A percentile compares a stretch with the other conserved stretches of the same genome.
Evolutionary conservation across 1,139 yeast species (phyloP).

Genomic region (Ashbya aceris): DNA sequence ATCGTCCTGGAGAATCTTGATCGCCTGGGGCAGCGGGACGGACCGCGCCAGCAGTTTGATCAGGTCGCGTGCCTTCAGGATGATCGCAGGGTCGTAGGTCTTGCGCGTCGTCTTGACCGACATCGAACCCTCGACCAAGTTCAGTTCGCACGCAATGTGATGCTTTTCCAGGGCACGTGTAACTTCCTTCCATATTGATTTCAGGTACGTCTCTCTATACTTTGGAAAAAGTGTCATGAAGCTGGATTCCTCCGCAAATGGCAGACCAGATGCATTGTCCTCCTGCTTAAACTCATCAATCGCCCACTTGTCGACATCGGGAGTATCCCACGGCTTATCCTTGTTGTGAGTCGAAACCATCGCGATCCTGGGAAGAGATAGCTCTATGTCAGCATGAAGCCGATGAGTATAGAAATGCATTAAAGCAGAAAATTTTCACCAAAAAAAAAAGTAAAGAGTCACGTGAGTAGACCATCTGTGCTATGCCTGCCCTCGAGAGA

Average conservation of each 20-base stretch:
- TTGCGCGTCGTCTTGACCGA: constrained; percentile 92
- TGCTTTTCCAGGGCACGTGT: constrained; percentile 67
- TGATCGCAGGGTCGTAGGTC: constrained; percentile 90
- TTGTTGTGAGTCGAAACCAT: constrained; percentile 92
- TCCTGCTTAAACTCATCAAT: constrained; percentile 84
- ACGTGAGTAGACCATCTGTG: no score
- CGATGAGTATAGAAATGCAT: no score
- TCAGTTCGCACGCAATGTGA: constrained; percentile 71
- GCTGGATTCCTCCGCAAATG: constrained; percentile 89
- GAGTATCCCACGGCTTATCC: constrained; percentile 98
- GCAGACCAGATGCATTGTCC: constrained; percentile 74
- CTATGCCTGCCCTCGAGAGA: no score
- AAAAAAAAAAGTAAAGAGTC: no score
- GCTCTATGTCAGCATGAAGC: no score
- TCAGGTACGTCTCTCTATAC: constrained; percentile 84
- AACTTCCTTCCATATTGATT: constrained; percentile 89
- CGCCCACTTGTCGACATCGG: constrained; percentile 90
- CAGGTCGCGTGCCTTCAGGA: constrained; percentile 88
- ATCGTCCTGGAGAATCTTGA: constrained; percentile 83
- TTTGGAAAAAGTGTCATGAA: constrained; percentile 95
- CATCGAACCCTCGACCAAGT: constrained; percentile 95
- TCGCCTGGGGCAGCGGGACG: constrained; percentile 95
- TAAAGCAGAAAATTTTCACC: no score
- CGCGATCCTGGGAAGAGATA: constrained; percentile 6
- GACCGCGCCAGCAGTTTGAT: constrained; percentile 90